Evolutionary conservation across 768 basidiomycete species (phyloP).

Genomic region (Russula ochroleuca): DNA sequence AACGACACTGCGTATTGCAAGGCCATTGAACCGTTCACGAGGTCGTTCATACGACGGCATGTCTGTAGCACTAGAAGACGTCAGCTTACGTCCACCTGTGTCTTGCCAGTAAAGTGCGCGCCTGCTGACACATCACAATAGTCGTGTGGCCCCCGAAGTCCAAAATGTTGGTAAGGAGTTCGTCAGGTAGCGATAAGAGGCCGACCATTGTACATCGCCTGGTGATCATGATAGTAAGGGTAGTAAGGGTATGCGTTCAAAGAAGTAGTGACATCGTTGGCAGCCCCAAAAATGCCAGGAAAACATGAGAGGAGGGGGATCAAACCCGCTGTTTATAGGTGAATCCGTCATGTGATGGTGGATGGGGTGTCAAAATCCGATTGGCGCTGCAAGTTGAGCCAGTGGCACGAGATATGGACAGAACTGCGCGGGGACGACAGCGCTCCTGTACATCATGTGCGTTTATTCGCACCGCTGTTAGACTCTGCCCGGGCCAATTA

Average conservation of each 20-base stretch:
- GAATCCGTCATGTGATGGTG: constrained; percentile 1
- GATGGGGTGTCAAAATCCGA: background rate
- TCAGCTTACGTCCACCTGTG: background rate
- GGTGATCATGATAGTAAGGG: background rate
- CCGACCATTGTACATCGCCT: background rate
- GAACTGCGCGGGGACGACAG: background rate
- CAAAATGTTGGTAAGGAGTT: constrained; percentile 9
- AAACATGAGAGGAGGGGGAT: background rate
- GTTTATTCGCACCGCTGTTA: background rate
- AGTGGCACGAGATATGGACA: background rate
- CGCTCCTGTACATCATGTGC: background rate
- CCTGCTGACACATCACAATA: constrained; percentile 4
- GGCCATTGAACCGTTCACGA: background rate
- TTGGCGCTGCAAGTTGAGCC: background rate
- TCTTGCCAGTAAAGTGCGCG: background rate
- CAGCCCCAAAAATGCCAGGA: background rate
- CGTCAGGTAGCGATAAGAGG: constrained; percentile 11
- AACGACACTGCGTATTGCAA: background rate
- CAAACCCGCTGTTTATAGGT: background rate
- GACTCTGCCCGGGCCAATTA: background rate
- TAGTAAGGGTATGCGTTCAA: background rate
- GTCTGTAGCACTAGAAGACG: background rate
- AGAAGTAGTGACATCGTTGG: background rate
- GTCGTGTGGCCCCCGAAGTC: background rate
- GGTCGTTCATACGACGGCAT: background rate